phyloP scores from a whole-genome alignment of 169 alveolate species.

The Theileria orientalis region DNA sequence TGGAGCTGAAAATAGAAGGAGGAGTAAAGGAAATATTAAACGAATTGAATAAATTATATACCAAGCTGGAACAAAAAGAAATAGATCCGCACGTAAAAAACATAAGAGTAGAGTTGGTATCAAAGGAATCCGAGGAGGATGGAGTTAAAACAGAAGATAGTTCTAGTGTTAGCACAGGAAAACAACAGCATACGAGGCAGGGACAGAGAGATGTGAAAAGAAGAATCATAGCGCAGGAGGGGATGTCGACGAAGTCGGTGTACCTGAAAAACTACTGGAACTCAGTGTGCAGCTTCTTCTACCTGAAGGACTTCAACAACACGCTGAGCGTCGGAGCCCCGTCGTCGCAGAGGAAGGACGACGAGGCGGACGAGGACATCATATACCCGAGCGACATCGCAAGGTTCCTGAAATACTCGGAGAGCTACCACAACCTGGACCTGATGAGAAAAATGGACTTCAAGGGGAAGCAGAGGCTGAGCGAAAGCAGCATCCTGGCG shows the following conservation, averaged over 20 bases:
- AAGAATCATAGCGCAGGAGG: slow-evolving; percentile 14
- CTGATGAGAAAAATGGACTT: background rate
- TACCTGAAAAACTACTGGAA: slow-evolving; percentile 13
- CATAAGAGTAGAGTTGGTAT: background rate
- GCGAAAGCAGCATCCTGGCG: background rate
- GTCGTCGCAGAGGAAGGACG: background rate
- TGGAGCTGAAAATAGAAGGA: background rate
- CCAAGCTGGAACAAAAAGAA: background rate
- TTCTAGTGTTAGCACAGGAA: background rate
- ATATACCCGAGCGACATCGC: slow-evolving; percentile 21
- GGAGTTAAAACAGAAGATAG: background rate
- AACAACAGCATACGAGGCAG: background rate
- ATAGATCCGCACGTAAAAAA: background rate
- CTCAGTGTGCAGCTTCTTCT: background rate
- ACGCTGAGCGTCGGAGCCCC: background rate
- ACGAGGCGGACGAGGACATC: background rate
- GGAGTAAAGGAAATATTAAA: background rate
- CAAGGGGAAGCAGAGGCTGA: background rate
- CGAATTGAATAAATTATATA: background rate
- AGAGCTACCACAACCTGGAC: slow-evolving; percentile 2
- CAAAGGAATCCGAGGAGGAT: background rate
- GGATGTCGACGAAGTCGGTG: slow-evolving; percentile 1
- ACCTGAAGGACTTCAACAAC: slow-evolving; percentile 1
- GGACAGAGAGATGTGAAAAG: slow-evolving; percentile 19
- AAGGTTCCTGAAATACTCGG: slow-evolving; percentile 17